Evolutionary conservation across 1,139 yeast genomes (phyloP), one percentile per base, ranked within the genome.

Genomic region (Sugiyamaella grinbergsii): DNA sequence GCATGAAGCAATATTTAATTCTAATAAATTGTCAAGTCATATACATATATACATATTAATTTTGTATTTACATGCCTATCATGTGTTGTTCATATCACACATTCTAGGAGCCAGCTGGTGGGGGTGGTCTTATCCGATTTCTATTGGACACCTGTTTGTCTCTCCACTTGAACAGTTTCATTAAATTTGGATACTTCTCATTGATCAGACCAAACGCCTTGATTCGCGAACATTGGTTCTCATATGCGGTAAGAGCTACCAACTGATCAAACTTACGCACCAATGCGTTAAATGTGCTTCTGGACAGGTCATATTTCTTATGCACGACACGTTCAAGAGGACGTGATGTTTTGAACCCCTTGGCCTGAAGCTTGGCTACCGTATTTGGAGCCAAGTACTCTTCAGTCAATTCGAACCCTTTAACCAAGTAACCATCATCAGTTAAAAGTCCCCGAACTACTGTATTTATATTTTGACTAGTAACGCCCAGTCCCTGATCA

Each of bases 391-490:
- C 47, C 15, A 78, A 55, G 42, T 61, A 66, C 16, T 61, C 61
- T 54, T 79, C 77, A 31, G 71, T 64, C 16, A 75, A 57, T 6
- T 56, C 54, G 49, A 77, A 57, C 1, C 74, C 76, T 15, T 62
- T 57, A 20, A 67, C 63, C 13, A 76, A 58, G 1, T 71, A 68
- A 4, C 54, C 42, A 7, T 58, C 54, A 43, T 67, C 62, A 13
- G 56, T 52, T 20, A 74, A 54, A 43, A 70, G 49, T 15, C 68
- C 62, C 26, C 58, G 52, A 3, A 73, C 71, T 0, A 74, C 63
- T 44, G 71, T 69, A 55, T 77, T 77, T 63, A 74, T 57, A 29
- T 71, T 70, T 3, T 60, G 54, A 48, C 74, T 74, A 28, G 71
- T 70, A 29, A 78, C 59, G 0, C 68, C 55, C 42, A 75, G 68